A percentile compares a stretch with the other conserved stretches of the same genome.
These are phyloP conservation scores for Saturnispora mendoncae DNA, from an alignment of 805 yeast species.

Conservation along the genomic window DNA sequence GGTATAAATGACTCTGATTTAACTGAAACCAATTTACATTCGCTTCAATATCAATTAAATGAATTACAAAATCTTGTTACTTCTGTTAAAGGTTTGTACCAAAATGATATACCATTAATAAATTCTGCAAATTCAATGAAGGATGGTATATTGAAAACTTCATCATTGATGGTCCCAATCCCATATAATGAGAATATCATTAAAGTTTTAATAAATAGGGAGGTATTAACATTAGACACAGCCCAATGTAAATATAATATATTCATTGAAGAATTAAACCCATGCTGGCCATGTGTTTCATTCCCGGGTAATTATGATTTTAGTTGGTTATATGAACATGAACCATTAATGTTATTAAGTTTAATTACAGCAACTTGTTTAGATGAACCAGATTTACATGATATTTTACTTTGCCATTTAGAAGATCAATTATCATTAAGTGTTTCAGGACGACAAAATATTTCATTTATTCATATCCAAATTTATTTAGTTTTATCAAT, in stretches of 20 bases:
- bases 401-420: conserved; percentile 35
- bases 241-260: conserved; percentile 28
- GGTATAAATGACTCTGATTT: conserved; percentile 15
- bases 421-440: conserved; percentile 38
- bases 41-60: conserved; percentile 25
- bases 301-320: conserved; percentile 32
- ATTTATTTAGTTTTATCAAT: conserved; percentile 37
- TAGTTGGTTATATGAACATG: conserved; percentile 32
- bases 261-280: conserved; percentile 33
- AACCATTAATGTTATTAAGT: conserved; percentile 36
- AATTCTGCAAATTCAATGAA: conserved; percentile 31
- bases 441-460: conserved; percentile 36
- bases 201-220: conserved; percentile 31
- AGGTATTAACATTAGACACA: conserved; percentile 29
- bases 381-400: conserved; percentile 36
- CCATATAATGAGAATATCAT: conserved; percentile 30
- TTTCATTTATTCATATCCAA: conserved; percentile 34
- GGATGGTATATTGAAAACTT: conserved; percentile 28
- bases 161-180: conserved; percentile 30
- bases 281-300: conserved; percentile 42
- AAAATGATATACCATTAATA: conserved; percentile 15
- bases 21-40: conserved; percentile 16
- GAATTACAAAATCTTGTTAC: conserved; percentile 27
- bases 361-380: conserved; percentile 40
- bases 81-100: conserved; percentile 13